Conservation (phyloP, 2,329 filamentous ascomycete species). For the Chrysoporthe austroafricana region DNA sequence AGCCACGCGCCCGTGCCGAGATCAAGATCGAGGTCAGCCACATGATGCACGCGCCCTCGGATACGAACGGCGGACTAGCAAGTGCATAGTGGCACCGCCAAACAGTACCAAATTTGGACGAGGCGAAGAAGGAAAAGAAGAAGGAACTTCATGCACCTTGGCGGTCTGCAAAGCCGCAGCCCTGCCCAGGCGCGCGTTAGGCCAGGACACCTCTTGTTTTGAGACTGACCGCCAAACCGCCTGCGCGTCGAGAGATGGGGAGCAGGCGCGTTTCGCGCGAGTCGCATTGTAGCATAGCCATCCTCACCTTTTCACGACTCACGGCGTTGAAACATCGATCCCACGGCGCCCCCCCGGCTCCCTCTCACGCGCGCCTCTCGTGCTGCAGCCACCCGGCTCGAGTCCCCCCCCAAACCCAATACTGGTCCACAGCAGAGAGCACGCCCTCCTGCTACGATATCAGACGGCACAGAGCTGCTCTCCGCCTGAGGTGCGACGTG, state of each 20-base stretch:
- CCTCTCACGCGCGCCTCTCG: background rate
- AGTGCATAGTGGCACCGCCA: background rate
- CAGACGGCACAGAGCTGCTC: background rate
- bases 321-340: background rate
- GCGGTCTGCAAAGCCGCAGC: background rate
- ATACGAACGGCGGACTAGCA: background rate
- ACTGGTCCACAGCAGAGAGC: background rate
- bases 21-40: background rate
- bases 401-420: background rate
- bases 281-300: background rate
- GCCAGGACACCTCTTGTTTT: background rate
- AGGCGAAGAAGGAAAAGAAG: background rate
- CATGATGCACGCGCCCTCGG: background rate
- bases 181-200: background rate
- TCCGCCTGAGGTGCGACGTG: background rate
- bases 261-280: constrained; percentile 6
- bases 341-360: too few relatives aligned
- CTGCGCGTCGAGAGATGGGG: background rate
- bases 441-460: background rate
- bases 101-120: background rate
- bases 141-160: too few relatives aligned
- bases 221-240: constrained; percentile 12
- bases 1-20: constrained; percentile 11
- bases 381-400: background rate
- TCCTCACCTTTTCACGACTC: background rate